A percentile compares a stretch with the other conserved stretches of the same genome.
phyloP scores from a whole-genome alignment of 2,329 filamentous ascomycete genomes.

The Neocucurbitaria cava region DNA sequence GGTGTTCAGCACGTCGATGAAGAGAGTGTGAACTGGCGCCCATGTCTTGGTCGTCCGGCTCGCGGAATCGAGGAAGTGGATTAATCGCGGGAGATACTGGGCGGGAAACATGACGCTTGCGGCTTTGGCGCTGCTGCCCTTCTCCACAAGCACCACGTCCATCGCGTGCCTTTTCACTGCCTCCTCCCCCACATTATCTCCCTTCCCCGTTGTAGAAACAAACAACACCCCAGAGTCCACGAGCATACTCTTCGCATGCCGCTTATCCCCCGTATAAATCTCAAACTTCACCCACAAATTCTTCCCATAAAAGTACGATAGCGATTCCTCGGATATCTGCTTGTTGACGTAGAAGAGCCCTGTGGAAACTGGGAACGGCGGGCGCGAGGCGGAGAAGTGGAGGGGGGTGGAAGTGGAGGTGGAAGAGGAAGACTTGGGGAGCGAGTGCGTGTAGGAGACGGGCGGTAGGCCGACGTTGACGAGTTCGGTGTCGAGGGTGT shows the following conservation, averaged over 20 bases:
- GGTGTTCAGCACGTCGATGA: constrained; percentile 30
- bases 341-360: constrained; percentile 38
- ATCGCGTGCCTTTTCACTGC: constrained; percentile 31
- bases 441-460: constrained; percentile 43
- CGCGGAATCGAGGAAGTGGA: constrained; percentile 43
- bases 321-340: constrained; percentile 28
- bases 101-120: constrained; percentile 42
- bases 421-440: no score
- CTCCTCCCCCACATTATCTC: no score
- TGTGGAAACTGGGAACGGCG: constrained; percentile 34
- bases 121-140: constrained; percentile 34
- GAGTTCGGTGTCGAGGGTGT: constrained; percentile 44
- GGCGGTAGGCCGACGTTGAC: constrained; percentile 36
- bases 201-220: no score
- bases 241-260: constrained; percentile 42
- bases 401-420: constrained; percentile 27
- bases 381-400: constrained; percentile 36
- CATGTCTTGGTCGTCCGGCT: constrained; percentile 25
- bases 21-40: constrained; percentile 29
- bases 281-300: constrained; percentile 40
- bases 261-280: constrained; percentile 34
- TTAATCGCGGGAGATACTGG: constrained; percentile 43
- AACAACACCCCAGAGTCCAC: constrained; percentile 43
- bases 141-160: constrained; percentile 38
- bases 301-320: constrained; percentile 40